phyloP scores from a whole-genome alignment of 805 yeast genomes.

The Clavispora asparagi region DNA sequence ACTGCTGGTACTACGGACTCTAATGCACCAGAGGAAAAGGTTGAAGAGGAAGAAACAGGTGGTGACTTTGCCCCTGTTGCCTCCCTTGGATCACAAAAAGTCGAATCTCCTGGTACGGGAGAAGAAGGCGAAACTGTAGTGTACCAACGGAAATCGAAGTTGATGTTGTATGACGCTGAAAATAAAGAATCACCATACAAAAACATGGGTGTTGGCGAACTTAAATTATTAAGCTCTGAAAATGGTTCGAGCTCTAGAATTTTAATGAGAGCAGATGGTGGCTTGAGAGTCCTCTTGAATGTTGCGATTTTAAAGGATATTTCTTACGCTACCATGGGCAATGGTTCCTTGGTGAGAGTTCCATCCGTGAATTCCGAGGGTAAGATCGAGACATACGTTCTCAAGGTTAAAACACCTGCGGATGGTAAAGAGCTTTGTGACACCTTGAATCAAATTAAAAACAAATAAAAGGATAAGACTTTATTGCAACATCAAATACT shows the following conservation, averaged over 20 bases:
- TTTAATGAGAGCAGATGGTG: slow-evolving; percentile 83
- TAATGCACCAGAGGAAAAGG: slow-evolving; percentile 26
- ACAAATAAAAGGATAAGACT: neutral
- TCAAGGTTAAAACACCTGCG: slow-evolving; percentile 70
- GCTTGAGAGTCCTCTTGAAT: slow-evolving; percentile 73
- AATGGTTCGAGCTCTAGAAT: slow-evolving; percentile 62
- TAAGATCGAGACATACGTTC: slow-evolving; percentile 57
- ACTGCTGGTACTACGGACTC: slow-evolving; percentile 14
- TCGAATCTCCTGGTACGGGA: slow-evolving; percentile 55
- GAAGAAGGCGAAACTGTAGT: slow-evolving; percentile 74
- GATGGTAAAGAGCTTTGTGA: slow-evolving; percentile 55
- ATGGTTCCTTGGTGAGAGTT: slow-evolving; percentile 61
- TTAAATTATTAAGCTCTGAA: slow-evolving; percentile 63
- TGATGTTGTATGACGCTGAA: slow-evolving; percentile 53
- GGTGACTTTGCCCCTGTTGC: slow-evolving; percentile 39
- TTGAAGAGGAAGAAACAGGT: slow-evolving; percentile 41
- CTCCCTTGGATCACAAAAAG: slow-evolving; percentile 36
- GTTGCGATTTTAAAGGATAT: slow-evolving; percentile 53
- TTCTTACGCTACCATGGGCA: slow-evolving; percentile 56
- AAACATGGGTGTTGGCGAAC: slow-evolving; percentile 74
- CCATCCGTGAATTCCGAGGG: slow-evolving; percentile 52
- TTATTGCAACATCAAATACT: neutral
- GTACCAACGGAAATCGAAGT: slow-evolving; percentile 65
- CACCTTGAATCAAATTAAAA: slow-evolving; percentile 24
- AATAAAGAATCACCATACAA: slow-evolving; percentile 49